phyloP scores from a whole-genome alignment of 164 flowering plant genomes.

The Umbilicus rupestris region DNA sequence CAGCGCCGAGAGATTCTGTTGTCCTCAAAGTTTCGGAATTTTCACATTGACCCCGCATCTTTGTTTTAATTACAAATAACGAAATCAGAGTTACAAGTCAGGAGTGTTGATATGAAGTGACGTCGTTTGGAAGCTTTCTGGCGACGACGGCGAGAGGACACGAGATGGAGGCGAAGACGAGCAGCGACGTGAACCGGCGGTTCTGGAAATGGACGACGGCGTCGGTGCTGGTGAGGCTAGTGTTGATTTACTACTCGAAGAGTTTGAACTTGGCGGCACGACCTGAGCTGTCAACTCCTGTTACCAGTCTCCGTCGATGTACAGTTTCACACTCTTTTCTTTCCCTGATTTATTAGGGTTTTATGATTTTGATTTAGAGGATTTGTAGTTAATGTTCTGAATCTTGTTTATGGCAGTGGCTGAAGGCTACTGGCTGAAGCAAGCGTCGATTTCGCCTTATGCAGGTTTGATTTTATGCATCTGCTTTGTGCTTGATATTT shows the following conservation, averaged over 20 bases:
- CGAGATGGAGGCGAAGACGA: slow-evolving; percentile 1
- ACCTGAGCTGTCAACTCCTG: slow-evolving; percentile 90
- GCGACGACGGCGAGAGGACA: not conserved
- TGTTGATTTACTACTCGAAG: slow-evolving; percentile 42
- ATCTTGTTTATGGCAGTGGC: slow-evolving; percentile 50
- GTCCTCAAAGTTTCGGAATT: too few relatives aligned
- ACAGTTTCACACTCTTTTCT: slow-evolving; percentile 15
- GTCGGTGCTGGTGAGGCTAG: slow-evolving; percentile 34
- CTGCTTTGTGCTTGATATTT: not conserved
- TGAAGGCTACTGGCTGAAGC: slow-evolving; percentile 97
- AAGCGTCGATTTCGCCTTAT: slow-evolving; percentile 84
- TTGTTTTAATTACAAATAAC: too few relatives aligned
- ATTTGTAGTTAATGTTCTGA: not conserved
- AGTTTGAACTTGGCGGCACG: slow-evolving; percentile 62
- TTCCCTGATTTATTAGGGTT: not conserved
- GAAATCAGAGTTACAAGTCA: too few relatives aligned
- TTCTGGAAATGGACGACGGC: slow-evolving; percentile 29
- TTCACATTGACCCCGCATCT: too few relatives aligned
- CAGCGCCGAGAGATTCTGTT: too few relatives aligned
- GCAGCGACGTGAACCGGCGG: not conserved
- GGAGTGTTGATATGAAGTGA: too few relatives aligned
- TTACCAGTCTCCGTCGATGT: slow-evolving; percentile 96
- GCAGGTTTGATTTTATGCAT: slow-evolving; percentile 39
- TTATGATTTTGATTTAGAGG: not conserved
- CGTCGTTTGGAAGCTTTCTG: too few relatives aligned